phyloP scores from a whole-genome alignment of 192 early-diverging fungal genomes.

The Podila horticola region DNA sequence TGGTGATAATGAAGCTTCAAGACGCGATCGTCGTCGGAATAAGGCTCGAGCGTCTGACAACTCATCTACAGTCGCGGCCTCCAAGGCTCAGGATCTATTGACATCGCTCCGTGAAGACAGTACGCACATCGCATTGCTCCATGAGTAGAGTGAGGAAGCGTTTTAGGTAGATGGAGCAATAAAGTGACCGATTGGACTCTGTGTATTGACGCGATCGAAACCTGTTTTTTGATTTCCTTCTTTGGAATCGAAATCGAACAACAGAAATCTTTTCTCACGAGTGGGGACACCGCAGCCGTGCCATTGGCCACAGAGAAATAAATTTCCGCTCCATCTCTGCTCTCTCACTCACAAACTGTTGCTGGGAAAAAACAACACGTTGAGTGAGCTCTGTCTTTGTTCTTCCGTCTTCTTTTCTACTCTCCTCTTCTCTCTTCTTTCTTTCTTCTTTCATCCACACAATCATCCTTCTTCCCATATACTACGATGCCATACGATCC shows the following conservation, averaged over 20 bases:
- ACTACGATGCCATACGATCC: constrained; percentile 73
- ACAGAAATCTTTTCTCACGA: too few relatives aligned
- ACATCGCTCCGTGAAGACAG: constrained; percentile 34
- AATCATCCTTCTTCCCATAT: not conserved
- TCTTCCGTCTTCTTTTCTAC: not conserved
- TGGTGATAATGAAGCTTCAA: constrained; percentile 58
- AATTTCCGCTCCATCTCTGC: too few relatives aligned
- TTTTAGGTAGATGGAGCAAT: not conserved
- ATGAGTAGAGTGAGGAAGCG: constrained; percentile 14
- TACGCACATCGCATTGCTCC: constrained; percentile 13
- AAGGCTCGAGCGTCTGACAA: constrained; percentile 18
- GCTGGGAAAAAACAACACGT: too few relatives aligned
- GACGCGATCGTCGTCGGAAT: constrained; percentile 36
- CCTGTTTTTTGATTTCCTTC: too few relatives aligned
- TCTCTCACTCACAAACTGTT: too few relatives aligned
- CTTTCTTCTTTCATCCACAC: not conserved
- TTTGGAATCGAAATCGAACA: too few relatives aligned
- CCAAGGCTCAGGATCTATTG: constrained; percentile 40
- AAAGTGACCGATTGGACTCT: not conserved
- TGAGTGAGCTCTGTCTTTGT: not conserved
- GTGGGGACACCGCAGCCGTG: too few relatives aligned
- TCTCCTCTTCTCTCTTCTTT: not conserved
- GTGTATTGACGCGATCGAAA: not conserved
- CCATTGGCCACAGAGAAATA: too few relatives aligned
- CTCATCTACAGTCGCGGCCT: constrained; percentile 1